Base-by-base conservation (phyloP, 2,329 filamentous ascomycete genomes). In the Talaromyces sp. region DNA sequence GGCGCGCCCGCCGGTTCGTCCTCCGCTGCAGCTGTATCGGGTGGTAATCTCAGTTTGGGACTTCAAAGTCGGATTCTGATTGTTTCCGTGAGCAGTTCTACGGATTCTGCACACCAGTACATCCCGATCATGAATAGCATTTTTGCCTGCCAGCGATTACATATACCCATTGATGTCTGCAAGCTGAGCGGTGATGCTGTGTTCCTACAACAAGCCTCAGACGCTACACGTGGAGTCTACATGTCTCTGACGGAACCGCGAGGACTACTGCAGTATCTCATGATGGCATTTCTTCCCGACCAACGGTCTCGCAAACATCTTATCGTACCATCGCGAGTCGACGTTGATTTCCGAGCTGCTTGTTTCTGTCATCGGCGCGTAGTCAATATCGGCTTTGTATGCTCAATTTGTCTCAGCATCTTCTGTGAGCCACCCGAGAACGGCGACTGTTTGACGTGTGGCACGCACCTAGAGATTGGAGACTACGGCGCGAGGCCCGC, bases 71-170 rank as follows among this genome's bases (percentile, higher is more conserved):
- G 95, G 64, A 96, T 99, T 70, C 84, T 99, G 61, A 88, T 98
- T 66, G 76, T 99, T 60, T 96, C 91, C 55, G 92, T 97, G 4
- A 96, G 91, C 54, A 92, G 92, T 14, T 96, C 92, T 42, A 92
- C 92, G 71, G 90, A 93, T 70, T 86, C 96, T 0, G 87, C 92
- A 5, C 90, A 86, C 65, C 88, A 98, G 76, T 99, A 99, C 79
- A 99, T 99, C 62, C 90, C 93, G 0, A 95, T 96, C 68, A 99
- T 99, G 95, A 99, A 99, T 79, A 86, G 89, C 70, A 96, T 98
- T 65, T 99, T 99, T 77, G 95, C 95, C 2, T 95, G 93, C 64
- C 91, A 96, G 71, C 88, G 93, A 67, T 84, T 92, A 61, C 86
- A 86, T 69, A 92, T 99, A 66, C 91, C 93, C 25, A 92, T 99